Base-by-base conservation (phyloP, 2,329 filamentous ascomycete genomes). In the Colletotrichum lini region DNA sequence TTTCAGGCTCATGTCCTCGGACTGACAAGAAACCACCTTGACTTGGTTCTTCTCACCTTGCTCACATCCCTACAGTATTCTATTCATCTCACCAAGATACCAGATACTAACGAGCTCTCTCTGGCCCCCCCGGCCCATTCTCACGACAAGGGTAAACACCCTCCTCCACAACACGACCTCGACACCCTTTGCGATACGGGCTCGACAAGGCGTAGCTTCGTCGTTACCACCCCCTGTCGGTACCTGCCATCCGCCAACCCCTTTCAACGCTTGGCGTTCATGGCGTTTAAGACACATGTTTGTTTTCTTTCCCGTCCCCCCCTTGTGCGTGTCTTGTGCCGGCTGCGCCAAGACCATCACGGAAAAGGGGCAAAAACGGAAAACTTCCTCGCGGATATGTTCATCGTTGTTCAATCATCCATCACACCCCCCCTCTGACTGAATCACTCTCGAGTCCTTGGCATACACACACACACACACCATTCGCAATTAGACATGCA, bases 351-450 rank as follows among this genome's bases (percentile, higher is more conserved):
- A 70, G 67, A 49, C 42, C 35, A 60, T 42, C 42, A 44, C 67
- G 67, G 67, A 70, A 70, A 70, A 66, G 9, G 3, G 15, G 15
- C 12, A 57, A 66, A 56, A 70, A 70, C n/a, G 8, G 47, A 47
- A 40, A 13, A 15, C 18, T 49, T 23, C 3, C 30, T n/a, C 6
- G 13, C 56, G 67, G 63, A 66, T 30, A 66, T 56, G 61, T 35
- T 35, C 30, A 35, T 30, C 30, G 30, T 30, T 30, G 30, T 7
- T 30, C 30, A 30, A 30, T 9, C 30, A 30, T 35, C 30, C 30
- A 35, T 35, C 30, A 35, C 0, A 0, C 30, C 30, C 30, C 30
- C 9, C 30, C 9, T 30, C 7, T 9, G 30, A 30, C 26, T 49
- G 18, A 21, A 23, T 42, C 35, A 42, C 8, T 9, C 35, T 26